A percentile compares a stretch with the other conserved stretches of the same genome.
Conservation (phyloP, 2,329 filamentous ascomycete genomes). For the Hirsutella rhossiliensis region DNA sequence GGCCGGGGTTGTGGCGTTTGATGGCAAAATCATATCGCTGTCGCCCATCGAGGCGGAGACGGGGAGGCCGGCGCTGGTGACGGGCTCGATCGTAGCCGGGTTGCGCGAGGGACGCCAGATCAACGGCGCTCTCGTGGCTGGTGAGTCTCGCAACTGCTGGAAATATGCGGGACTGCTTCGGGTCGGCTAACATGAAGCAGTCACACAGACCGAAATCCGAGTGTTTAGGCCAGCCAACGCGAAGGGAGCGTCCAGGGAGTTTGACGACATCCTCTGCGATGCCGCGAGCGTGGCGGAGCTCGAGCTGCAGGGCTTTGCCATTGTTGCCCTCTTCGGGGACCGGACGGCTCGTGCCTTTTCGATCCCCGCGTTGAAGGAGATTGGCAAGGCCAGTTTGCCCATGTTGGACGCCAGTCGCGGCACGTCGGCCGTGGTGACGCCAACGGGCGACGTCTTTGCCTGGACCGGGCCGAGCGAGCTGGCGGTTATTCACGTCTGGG, state of each 20-base stretch:
- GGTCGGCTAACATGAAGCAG: conserved; percentile 26
- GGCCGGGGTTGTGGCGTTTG: conserved; percentile 54
- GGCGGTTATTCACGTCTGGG: conserved; percentile 75
- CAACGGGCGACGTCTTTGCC: conserved; percentile 70
- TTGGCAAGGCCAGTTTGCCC: conserved; percentile 54
- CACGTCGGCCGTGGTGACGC: conserved; percentile 56
- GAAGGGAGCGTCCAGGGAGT: conserved; percentile 87
- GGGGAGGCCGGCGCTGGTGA: conserved; percentile 65
- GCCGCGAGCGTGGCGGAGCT: conserved; percentile 66
- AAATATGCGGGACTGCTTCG: no score
- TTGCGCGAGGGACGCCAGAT: conserved; percentile 64
- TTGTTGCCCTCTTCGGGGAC: conserved; percentile 79
- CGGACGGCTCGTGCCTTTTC: conserved; percentile 69
- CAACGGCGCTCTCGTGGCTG: conserved; percentile 69
- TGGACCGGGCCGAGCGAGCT: conserved; percentile 87
- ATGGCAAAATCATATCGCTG: conserved; percentile 63
- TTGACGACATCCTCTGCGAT: conserved; percentile 74
- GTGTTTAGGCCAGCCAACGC: conserved; percentile 75
- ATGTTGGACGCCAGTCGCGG: conserved; percentile 66
- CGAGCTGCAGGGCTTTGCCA: conserved; percentile 61
- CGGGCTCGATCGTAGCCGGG: conserved; percentile 60
- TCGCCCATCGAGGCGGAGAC: conserved; percentile 68
- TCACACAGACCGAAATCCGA: conserved; percentile 60
- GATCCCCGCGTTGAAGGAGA: conserved; percentile 78
- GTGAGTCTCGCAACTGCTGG: conserved; percentile 25